Conservation (phyloP, 305 asterid genomes). For the Rubia tinctorum region DNA sequence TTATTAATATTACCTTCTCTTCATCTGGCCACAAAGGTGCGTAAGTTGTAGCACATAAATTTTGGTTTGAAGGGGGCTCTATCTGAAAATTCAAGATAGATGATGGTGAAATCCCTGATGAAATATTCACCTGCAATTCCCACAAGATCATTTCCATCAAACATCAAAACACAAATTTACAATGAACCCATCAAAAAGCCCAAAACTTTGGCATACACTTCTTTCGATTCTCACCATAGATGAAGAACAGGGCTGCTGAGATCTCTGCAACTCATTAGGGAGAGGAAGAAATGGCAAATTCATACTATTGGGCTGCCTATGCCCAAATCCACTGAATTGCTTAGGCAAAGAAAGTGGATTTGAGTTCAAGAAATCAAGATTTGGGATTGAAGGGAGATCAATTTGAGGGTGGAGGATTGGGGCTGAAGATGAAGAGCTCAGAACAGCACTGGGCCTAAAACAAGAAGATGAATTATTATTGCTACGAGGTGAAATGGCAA, state of each 20-base stretch:
- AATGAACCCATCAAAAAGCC: neutral
- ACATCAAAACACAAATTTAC: conserved; percentile 13
- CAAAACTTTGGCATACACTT: conserved; percentile 8
- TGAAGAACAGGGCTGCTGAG: conserved; percentile 37
- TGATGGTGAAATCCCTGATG: conserved; percentile 56
- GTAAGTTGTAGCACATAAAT: conserved; percentile 38
- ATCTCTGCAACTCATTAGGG: conserved; percentile 42
- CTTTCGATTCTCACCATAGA: conserved; percentile 58
- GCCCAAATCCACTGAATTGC: conserved; percentile 29
- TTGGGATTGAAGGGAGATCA: conserved; percentile 33
- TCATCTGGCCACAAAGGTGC: conserved; percentile 54
- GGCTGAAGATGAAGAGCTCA: conserved; percentile 23
- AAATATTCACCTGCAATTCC: conserved; percentile 51
- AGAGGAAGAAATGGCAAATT: conserved; percentile 29
- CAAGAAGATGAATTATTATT: conserved; percentile 25
- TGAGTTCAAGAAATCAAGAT: conserved; percentile 33
- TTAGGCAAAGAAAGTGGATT: conserved; percentile 30
- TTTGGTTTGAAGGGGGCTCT: conserved; percentile 99
- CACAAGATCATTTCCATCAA: neutral
- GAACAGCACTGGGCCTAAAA: conserved; percentile 30
- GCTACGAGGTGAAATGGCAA: conserved; percentile 27
- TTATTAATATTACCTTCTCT: conserved; percentile 49
- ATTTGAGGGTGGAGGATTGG: conserved; percentile 24
- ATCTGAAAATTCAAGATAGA: conserved; percentile 51
- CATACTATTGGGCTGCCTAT: conserved; percentile 23